Evolutionary conservation across 2,329 filamentous ascomycete species (phyloP), one percentile per base, ranked within the genome.

Genomic region (Paraphoma chrysanthemicola): DNA sequence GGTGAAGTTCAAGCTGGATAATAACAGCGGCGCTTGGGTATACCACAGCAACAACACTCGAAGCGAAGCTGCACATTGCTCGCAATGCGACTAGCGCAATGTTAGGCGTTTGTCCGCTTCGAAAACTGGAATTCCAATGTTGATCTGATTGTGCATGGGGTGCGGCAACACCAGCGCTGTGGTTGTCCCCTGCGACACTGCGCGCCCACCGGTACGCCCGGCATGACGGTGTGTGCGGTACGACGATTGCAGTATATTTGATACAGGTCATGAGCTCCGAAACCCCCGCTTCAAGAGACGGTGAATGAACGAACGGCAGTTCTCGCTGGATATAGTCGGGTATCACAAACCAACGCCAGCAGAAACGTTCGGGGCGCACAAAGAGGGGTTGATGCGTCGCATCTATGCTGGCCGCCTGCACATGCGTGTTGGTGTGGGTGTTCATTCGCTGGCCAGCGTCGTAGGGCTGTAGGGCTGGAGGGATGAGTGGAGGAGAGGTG

Each of bases 391-490:
- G 45, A 59, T 52, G 57, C 51, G 58, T 63, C 53, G 55, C 60
- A 54, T 60, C 42, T 57, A 38, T 52, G 51, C 44, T n/a, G 33
- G 7, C 14, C 44, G 45, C 44, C 56, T 36, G 48, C 33, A 41
- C 39, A 14, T 30, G 46, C 44, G 54, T 51, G 51, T 33, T 29
- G 39, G 36, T 56, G 48, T 33, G 47, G 52, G 36, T 53, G 51
- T 45, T 46, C 36, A 52, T 50, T 29, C 52, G 57, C 53, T 56
- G 41, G 45, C 48, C 48, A 66, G 67, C 53, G 62, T 62, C 62
- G 60, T 67, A 69, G 61, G 67, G 63, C 67, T 66, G 60, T 60
- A 62, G 58, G 58, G 63, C 56, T 63, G 56, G 39, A 43, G 50
- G 31, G 45, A 44, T 31, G 42, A 46, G 47, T 33, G 53, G 59